Conservation (phyloP, 768 basidiomycete genomes). For the Collybia sordida region DNA sequence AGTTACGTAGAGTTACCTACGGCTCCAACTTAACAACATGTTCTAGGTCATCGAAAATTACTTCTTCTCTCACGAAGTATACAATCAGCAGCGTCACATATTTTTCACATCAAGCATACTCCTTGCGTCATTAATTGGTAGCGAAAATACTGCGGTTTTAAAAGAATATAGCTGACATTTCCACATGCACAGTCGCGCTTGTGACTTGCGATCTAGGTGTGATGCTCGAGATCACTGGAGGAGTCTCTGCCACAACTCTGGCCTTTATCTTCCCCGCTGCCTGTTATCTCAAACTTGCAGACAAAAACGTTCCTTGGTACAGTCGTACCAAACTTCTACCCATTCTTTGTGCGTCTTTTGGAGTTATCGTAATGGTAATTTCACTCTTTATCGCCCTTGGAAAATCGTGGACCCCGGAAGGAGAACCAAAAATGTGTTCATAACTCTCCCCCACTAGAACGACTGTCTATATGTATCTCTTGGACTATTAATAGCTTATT, state of each 20-base stretch:
- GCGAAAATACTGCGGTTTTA: conserved; percentile 20
- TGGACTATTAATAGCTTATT: conserved; percentile 17
- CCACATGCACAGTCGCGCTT: conserved; percentile 65
- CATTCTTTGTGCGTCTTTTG: conserved; percentile 69
- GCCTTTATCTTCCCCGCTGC: conserved; percentile 92
- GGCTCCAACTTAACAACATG: background rate
- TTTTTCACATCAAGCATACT: conserved; percentile 89
- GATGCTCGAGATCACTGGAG: conserved; percentile 97
- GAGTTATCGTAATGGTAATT: conserved; percentile 71
- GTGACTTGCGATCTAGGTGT: conserved; percentile 97
- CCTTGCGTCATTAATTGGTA: conserved; percentile 79
- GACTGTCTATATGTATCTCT: conserved; percentile 8
- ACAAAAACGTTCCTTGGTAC: conserved; percentile 58
- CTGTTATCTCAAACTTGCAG: conserved; percentile 78
- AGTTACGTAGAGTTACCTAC: background rate
- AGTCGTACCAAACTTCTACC: conserved; percentile 77
- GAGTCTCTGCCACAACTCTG: conserved; percentile 87
- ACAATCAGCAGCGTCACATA: conserved; percentile 80
- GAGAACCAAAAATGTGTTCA: conserved; percentile 70
- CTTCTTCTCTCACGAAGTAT: conserved; percentile 88
- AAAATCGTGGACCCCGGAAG: conserved; percentile 77
- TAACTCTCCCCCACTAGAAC: conserved; percentile 27
- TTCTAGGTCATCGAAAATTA: conserved; percentile 89
- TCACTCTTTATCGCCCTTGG: conserved; percentile 75
- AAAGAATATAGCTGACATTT: conserved; percentile 4